Conservation (phyloP, 2,329 filamentous ascomycete genomes). For the Alternaria viburni region DNA sequence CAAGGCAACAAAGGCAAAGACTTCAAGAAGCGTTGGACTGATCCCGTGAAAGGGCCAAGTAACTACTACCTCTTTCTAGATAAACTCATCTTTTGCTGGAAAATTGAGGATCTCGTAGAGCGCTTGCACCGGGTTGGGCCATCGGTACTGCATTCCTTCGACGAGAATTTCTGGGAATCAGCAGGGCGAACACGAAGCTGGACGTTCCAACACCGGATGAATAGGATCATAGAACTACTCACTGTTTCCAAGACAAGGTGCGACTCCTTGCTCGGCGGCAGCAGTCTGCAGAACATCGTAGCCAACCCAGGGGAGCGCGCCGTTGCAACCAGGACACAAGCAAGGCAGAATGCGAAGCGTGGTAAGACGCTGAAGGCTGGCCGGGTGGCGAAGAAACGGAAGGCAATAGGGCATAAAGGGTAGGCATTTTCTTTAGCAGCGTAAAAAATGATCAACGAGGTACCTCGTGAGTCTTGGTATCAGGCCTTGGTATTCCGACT, state of each 20-base stretch:
- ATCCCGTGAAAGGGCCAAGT: neutral
- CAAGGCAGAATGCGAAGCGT: neutral
- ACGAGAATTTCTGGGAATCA: neutral
- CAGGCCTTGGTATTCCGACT: neutral
- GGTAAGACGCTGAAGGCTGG: neutral
- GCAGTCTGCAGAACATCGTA: conserved; percentile 2
- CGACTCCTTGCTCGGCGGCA: conserved; percentile 1
- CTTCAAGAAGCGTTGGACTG: neutral
- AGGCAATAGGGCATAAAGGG: neutral
- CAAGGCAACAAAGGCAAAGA: neutral
- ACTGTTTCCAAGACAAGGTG: conserved; percentile 4
- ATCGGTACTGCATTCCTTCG: neutral
- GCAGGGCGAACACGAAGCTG: neutral
- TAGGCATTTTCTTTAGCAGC: neutral
- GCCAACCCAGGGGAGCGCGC: neutral
- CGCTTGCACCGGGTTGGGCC: neutral
- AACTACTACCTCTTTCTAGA: neutral
- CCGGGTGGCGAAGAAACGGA: neutral
- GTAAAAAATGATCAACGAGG: neutral
- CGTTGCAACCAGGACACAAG: neutral
- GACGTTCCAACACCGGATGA: conserved; percentile 1
- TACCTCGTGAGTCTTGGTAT: neutral
- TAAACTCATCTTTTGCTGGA: conserved; percentile 6
- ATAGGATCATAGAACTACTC: neutral
- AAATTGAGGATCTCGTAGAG: neutral